Conservation (phyloP, 2,329 filamentous ascomycete genomes). For the Colletotrichum orchidophilum region DNA sequence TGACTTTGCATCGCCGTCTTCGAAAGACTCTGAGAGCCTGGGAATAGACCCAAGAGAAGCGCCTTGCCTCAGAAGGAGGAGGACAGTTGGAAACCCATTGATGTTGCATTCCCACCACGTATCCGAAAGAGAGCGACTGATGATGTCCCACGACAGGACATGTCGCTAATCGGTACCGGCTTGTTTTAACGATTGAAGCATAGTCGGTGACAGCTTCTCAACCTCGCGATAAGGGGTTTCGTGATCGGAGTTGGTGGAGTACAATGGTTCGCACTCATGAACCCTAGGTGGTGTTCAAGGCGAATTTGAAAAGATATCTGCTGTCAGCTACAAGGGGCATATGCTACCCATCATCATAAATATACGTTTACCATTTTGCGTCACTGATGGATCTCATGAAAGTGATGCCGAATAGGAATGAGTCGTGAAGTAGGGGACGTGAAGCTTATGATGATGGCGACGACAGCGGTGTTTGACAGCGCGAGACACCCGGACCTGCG, state of each 20-base stretch:
- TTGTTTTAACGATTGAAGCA: slow-evolving; percentile 11
- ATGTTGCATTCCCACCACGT: not conserved
- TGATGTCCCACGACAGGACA: slow-evolving; percentile 27
- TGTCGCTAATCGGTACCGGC: slow-evolving; percentile 8
- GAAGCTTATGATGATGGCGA: not conserved
- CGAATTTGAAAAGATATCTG: slow-evolving; percentile 23
- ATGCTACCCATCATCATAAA: slow-evolving; percentile 16
- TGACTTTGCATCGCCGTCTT: not conserved
- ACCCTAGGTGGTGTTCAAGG: not conserved
- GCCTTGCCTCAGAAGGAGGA: not conserved
- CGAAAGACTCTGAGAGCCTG: not conserved
- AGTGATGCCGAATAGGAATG: not conserved
- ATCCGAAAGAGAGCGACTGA: slow-evolving; percentile 18
- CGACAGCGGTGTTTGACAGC: not conserved
- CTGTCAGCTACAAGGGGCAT: slow-evolving; percentile 8
- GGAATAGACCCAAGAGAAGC: not conserved
- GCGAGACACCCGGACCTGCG: not conserved
- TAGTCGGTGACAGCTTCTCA: not conserved
- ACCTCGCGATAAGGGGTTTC: not conserved
- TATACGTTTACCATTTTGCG: slow-evolving; percentile 6
- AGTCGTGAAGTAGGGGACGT: not conserved
- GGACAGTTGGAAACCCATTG: not conserved
- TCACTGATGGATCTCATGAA: not conserved
- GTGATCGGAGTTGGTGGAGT: slow-evolving; percentile 24
- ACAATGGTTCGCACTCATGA: slow-evolving; percentile 3